Percentiles rank a stretch among this genome's conserved stretches.
Conservation (phyloP, 306 rosid genomes). For the Biancaea sappan region DNA sequence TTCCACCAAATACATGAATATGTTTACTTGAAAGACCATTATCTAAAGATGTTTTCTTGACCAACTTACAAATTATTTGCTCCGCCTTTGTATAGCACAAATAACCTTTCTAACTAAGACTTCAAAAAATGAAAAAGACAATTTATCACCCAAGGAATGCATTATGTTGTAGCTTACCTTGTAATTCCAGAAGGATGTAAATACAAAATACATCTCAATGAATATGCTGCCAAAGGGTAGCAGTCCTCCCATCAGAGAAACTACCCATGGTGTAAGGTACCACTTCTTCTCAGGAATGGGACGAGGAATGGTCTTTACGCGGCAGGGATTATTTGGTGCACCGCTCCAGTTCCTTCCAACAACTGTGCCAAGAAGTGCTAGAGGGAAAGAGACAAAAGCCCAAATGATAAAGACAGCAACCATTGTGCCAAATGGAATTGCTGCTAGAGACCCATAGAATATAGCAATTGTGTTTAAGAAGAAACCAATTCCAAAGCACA, state of each 20-base stretch:
- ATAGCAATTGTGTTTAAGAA: slow-evolving; percentile 89
- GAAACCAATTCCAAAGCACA: slow-evolving; percentile 99
- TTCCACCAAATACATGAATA: slow-evolving; percentile 11
- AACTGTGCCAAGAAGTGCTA: slow-evolving; percentile 99
- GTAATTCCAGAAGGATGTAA: slow-evolving; percentile 99
- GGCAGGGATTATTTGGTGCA: slow-evolving; percentile 96
- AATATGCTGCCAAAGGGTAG: slow-evolving; percentile 99
- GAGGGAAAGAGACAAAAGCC: slow-evolving; percentile 97
- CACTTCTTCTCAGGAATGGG: slow-evolving; percentile 99
- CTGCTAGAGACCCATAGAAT: slow-evolving; percentile 97
- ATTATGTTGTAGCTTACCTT: slow-evolving; percentile 43
- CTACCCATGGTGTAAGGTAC: slow-evolving; percentile 97
- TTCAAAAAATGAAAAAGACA: not conserved
- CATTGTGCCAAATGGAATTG: slow-evolving; percentile 97
- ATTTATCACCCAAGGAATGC: slow-evolving; percentile 4
- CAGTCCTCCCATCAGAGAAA: slow-evolving; percentile 98
- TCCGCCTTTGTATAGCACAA: slow-evolving; percentile 3
- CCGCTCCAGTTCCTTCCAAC: slow-evolving; percentile 99
- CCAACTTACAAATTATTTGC: not conserved
- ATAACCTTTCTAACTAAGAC: slow-evolving; percentile 24
- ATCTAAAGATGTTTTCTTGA: slow-evolving; percentile 30
- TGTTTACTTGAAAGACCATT: slow-evolving; percentile 23
- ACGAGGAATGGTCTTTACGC: slow-evolving; percentile 98
- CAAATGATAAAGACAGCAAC: slow-evolving; percentile 97
- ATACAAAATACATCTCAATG: slow-evolving; percentile 98